These are phyloP conservation scores for Aspergillus unguis DNA, from an alignment of 2,329 filamentous ascomycete species.

Conservation along the genomic window DNA sequence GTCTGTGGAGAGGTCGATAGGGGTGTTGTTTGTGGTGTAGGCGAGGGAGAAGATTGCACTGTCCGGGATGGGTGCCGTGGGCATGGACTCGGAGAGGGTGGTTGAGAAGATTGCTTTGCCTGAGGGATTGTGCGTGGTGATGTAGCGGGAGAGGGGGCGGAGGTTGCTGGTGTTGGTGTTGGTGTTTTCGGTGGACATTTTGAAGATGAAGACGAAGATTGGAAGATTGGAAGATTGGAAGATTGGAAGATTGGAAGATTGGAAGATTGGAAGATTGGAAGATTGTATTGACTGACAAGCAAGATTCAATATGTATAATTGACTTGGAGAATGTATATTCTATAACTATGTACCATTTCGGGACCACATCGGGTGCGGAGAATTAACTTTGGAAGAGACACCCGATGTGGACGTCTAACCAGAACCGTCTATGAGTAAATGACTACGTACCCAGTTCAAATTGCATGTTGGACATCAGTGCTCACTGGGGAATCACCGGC, in stretches of 20 bases:
- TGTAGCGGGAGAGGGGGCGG: slow-evolving; percentile 34
- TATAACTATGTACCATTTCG: slow-evolving; percentile 8
- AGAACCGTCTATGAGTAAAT: background rate
- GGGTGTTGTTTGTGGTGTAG: slow-evolving; percentile 50
- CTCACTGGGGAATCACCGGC: slow-evolving; percentile 44
- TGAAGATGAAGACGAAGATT: slow-evolving; percentile 3
- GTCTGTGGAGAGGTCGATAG: slow-evolving; percentile 46
- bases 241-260: too few relatives aligned
- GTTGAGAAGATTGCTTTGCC: slow-evolving; percentile 37
- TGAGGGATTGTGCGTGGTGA: slow-evolving; percentile 33
- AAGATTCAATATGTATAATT: too few relatives aligned
- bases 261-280: too few relatives aligned
- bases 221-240: background rate
- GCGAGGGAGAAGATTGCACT: slow-evolving; percentile 49
- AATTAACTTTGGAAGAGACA: background rate
- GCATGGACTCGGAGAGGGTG: slow-evolving; percentile 22
- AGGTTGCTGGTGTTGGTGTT: slow-evolving; percentile 6
- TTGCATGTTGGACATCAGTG: background rate
- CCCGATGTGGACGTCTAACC: background rate
- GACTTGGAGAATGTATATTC: too few relatives aligned
- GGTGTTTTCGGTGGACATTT: slow-evolving; percentile 27
- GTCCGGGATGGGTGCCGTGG: slow-evolving; percentile 28
- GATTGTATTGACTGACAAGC: background rate
- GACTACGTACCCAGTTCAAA: too few relatives aligned
- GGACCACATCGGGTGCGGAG: slow-evolving; percentile 22